Evolutionary conservation across 495 filamentous ascomycete species (phyloP).

Genomic region (Penicillium pulvis): DNA sequence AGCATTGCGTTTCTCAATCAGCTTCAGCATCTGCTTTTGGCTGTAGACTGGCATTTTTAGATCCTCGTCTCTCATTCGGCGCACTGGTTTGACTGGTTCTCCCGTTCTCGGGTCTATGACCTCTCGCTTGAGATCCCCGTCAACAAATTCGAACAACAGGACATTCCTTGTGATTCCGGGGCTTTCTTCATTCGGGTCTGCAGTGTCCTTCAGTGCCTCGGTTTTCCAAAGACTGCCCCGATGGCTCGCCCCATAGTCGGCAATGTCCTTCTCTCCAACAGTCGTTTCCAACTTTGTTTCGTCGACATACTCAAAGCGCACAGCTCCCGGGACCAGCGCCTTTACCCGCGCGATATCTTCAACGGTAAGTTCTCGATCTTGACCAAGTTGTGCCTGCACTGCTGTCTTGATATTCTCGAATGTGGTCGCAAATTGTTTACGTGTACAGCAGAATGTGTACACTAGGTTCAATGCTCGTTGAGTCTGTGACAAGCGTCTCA

Average conservation of each 20-base stretch:
- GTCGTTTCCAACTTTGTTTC: slow-evolving; percentile 77
- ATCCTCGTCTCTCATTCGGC: slow-evolving; percentile 71
- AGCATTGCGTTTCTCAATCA: slow-evolving; percentile 89
- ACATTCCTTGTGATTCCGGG: slow-evolving; percentile 57
- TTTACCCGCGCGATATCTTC: slow-evolving; percentile 84
- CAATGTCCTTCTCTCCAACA: slow-evolving; percentile 54
- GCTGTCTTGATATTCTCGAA: slow-evolving; percentile 83
- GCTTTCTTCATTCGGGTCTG: slow-evolving; percentile 34
- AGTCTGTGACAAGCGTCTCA: slow-evolving; percentile 71
- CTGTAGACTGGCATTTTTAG: slow-evolving; percentile 93
- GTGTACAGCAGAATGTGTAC: slow-evolving; percentile 90
- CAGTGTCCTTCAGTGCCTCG: slow-evolving; percentile 23
- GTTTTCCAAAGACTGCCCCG: slow-evolving; percentile 28
- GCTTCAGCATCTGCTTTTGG: slow-evolving; percentile 83
- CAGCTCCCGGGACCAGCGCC: slow-evolving; percentile 70
- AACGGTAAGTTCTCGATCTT: slow-evolving; percentile 58
- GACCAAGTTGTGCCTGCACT: slow-evolving; percentile 78
- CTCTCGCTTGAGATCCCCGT: slow-evolving; percentile 86
- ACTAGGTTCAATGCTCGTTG: slow-evolving; percentile 88
- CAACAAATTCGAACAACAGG: slow-evolving; percentile 88
- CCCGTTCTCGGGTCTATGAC: slow-evolving; percentile 69
- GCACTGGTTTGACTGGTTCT: slow-evolving; percentile 63
- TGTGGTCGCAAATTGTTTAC: slow-evolving; percentile 88
- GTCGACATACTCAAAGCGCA: slow-evolving; percentile 86
- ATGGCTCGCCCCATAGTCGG: slow-evolving; percentile 24